These are phyloP conservation scores for Miscanthus sacchariflorus DNA, from an alignment of 202 grass and related monocot genomes.

Conservation along the genomic window DNA sequence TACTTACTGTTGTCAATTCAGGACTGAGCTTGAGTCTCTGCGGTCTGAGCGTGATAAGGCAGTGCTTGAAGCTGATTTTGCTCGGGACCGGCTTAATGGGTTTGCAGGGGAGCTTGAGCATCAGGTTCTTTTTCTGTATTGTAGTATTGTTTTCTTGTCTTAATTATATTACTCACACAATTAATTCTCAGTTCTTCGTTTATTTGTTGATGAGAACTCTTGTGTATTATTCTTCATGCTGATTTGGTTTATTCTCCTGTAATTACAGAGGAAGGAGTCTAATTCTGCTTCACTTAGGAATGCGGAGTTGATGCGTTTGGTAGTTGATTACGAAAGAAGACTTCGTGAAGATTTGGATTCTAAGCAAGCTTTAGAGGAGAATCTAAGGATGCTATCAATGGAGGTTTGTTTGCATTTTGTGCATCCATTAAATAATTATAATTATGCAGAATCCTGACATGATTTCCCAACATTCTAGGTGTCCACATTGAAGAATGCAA, in stretches of 20 bases:
- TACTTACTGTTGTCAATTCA: slow-evolving; percentile 50
- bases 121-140: slow-evolving; percentile 66
- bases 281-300: slow-evolving; percentile 89
- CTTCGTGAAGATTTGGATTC: slow-evolving; percentile 83
- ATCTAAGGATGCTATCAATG: slow-evolving; percentile 76
- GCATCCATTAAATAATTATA: slow-evolving; percentile 19
- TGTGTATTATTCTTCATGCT: slow-evolving; percentile 25
- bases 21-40: slow-evolving; percentile 58
- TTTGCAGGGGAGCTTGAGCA: slow-evolving; percentile 81
- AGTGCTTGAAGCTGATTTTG: slow-evolving; percentile 80
- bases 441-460: slow-evolving; percentile 15
- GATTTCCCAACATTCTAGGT: slow-evolving; percentile 56
- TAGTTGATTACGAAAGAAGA: slow-evolving; percentile 88
- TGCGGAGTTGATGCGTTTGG: slow-evolving; percentile 82
- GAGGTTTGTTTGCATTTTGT: slow-evolving; percentile 60
- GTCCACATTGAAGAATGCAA: slow-evolving; percentile 83
- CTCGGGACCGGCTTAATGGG: slow-evolving; percentile 77
- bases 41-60: slow-evolving; percentile 81
- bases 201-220: slow-evolving; percentile 14
- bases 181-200: slow-evolving; percentile 18
- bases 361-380: slow-evolving; percentile 80
- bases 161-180: background rate
- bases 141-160: slow-evolving; percentile 8
- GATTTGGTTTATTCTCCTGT: slow-evolving; percentile 27
- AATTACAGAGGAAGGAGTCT: slow-evolving; percentile 85